A percentile compares a stretch with the other conserved stretches of the same genome.
phyloP scores from a whole-genome alignment of 306 rosid species.

The Pueraria montana region DNA sequence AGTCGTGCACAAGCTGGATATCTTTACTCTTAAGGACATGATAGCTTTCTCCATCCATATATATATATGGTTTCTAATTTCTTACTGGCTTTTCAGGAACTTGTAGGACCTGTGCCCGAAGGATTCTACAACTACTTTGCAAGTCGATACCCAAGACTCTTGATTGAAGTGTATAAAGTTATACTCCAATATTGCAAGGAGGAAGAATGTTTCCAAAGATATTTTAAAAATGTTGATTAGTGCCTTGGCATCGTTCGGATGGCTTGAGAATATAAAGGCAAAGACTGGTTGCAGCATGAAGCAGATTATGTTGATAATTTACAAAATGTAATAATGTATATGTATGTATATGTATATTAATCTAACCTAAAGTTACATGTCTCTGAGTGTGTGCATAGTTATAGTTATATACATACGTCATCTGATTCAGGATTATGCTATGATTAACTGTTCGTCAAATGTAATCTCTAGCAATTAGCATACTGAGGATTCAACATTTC shows the following conservation, averaged over 20 bases:
- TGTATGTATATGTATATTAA: neutral
- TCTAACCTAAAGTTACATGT: slow-evolving; percentile 2
- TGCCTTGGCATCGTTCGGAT: neutral
- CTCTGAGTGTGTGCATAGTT: neutral
- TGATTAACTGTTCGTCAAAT: neutral
- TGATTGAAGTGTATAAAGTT: slow-evolving; percentile 73
- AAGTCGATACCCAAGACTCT: slow-evolving; percentile 71
- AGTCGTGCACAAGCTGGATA: slow-evolving; percentile 19
- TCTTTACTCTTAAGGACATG: slow-evolving; percentile 22
- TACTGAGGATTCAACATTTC: neutral
- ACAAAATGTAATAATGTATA: neutral
- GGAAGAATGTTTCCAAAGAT: slow-evolving; percentile 67
- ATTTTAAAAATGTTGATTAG: slow-evolving; percentile 54
- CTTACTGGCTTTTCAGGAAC: slow-evolving; percentile 49
- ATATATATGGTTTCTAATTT: slow-evolving; percentile 9
- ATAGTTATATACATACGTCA: neutral
- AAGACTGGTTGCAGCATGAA: slow-evolving; percentile 29
- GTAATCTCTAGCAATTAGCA: neutral
- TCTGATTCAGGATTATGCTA: slow-evolving; percentile 1
- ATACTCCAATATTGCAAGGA: slow-evolving; percentile 57
- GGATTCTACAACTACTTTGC: slow-evolving; percentile 74
- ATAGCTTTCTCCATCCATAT: neutral
- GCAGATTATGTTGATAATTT: slow-evolving; percentile 28
- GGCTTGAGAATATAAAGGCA: slow-evolving; percentile 29
- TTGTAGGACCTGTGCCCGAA: slow-evolving; percentile 72